These are phyloP conservation scores for Fusarium nurragi DNA, from an alignment of 2,329 filamentous ascomycete species.

Conservation along the genomic window DNA sequence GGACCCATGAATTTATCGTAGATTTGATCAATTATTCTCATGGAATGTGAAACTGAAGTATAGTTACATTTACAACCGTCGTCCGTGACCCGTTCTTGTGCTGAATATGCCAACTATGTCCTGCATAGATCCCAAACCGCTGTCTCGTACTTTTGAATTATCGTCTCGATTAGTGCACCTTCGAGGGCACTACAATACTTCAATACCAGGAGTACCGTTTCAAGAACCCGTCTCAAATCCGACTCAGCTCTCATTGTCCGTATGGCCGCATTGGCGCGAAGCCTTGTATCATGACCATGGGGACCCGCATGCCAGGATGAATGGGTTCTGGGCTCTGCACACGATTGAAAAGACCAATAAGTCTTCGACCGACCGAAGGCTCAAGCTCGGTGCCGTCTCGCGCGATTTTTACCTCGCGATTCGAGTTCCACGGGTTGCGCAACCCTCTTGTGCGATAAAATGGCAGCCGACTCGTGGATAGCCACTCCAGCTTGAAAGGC, in stretches of 20 bases:
- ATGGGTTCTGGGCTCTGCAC: slow-evolving; percentile 53
- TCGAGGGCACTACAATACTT: neutral
- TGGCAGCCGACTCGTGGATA: slow-evolving; percentile 82
- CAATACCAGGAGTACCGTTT: slow-evolving; percentile 16
- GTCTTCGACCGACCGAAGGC: slow-evolving; percentile 77
- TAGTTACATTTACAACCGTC: slow-evolving; percentile 27
- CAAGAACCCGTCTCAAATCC: slow-evolving; percentile 22
- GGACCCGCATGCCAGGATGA: slow-evolving; percentile 45
- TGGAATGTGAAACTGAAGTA: slow-evolving; percentile 31
- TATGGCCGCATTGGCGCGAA: slow-evolving; percentile 53
- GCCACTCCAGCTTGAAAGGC: slow-evolving; percentile 90
- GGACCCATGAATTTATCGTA: neutral
- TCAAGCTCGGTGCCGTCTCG: slow-evolving; percentile 94
- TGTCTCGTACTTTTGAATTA: slow-evolving; percentile 40
- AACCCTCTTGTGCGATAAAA: slow-evolving; percentile 90
- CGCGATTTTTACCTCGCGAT: slow-evolving; percentile 95
- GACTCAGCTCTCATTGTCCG: slow-evolving; percentile 36
- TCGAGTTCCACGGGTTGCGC: slow-evolving; percentile 94
- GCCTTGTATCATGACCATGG: slow-evolving; percentile 50
- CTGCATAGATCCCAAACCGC: slow-evolving; percentile 37
- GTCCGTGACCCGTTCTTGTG: slow-evolving; percentile 15
- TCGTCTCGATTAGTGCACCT: slow-evolving; percentile 19
- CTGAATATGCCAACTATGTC: slow-evolving; percentile 34
- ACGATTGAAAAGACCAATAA: slow-evolving; percentile 82
- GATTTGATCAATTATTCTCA: slow-evolving; percentile 21